Percentiles rank a stretch among this genome's conserved stretches.
These are phyloP conservation scores for Melocanna baccifera DNA, from an alignment of 176 grass and related monocot genomes.

Conservation along the genomic window DNA sequence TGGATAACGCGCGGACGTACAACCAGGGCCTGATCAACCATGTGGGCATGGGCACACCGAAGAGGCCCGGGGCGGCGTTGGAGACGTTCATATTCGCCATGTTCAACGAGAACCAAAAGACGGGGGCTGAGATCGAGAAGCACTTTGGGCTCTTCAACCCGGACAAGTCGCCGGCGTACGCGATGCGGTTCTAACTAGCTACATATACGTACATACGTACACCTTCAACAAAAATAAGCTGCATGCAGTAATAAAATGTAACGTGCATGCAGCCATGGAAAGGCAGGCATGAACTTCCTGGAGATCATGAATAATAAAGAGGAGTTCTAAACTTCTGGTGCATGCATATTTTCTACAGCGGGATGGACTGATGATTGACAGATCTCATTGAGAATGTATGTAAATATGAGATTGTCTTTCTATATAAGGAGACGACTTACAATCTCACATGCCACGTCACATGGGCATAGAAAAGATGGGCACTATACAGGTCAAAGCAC, in stretches of 20 bases:
- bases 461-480: background rate
- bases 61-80: slow-evolving; percentile 15
- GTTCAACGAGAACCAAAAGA: slow-evolving; percentile 49
- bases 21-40: slow-evolving; percentile 56
- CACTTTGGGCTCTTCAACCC: slow-evolving; percentile 51
- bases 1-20: slow-evolving; percentile 49
- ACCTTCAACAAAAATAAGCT: background rate
- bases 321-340: background rate
- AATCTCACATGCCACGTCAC: background rate
- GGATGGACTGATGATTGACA: background rate
- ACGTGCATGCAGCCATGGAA: background rate
- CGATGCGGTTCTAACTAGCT: slow-evolving; percentile 18
- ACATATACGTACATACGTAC: background rate
- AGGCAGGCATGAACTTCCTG: background rate
- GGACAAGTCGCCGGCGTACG: slow-evolving; percentile 14
- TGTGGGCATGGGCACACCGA: slow-evolving; percentile 37
- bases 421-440: background rate
- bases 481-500: background rate
- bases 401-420: background rate
- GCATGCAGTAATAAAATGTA: background rate
- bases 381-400: background rate
- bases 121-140: slow-evolving; percentile 1
- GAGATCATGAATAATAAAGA: background rate
- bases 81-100: slow-evolving; percentile 55
- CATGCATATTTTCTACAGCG: background rate